phyloP scores from a whole-genome alignment of 768 basidiomycete genomes.

The Trametes villosa region DNA sequence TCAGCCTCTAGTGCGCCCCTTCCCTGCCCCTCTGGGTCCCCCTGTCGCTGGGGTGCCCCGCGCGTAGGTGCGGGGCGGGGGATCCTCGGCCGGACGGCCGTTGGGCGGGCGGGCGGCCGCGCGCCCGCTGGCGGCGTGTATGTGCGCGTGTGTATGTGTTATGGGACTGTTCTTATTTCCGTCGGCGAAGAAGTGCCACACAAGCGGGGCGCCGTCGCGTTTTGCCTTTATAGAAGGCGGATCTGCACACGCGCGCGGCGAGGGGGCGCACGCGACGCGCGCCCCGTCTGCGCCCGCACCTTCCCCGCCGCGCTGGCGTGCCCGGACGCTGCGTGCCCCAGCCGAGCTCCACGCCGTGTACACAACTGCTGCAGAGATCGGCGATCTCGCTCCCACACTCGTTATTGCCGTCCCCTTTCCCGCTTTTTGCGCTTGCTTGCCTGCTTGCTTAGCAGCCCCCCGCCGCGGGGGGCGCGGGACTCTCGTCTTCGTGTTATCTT shows the following conservation, averaged over 20 bases:
- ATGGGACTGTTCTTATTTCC: neutral
- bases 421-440: neutral
- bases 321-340: neutral
- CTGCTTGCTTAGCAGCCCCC: neutral
- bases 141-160: neutral
- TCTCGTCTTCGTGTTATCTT: neutral
- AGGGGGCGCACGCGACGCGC: too few species aligned
- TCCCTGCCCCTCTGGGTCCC: neutral
- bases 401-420: neutral
- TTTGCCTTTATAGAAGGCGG: neutral
- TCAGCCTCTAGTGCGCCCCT: neutral
- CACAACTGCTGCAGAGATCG: constrained; percentile 7
- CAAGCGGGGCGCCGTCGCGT: neutral
- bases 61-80: neutral
- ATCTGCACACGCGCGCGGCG: too few species aligned
- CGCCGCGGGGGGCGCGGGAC: too few species aligned
- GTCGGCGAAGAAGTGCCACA: neutral
- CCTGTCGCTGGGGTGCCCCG: neutral
- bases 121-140: neutral
- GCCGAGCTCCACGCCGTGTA: neutral
- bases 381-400: constrained; percentile 15
- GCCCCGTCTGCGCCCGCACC: neutral
- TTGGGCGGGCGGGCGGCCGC: neutral
- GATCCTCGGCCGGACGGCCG: neutral
- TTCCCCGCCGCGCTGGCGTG: neutral